phyloP scores from a whole-genome alignment of 495 filamentous ascomycete species.

The Trichoderma reesei region DNA sequence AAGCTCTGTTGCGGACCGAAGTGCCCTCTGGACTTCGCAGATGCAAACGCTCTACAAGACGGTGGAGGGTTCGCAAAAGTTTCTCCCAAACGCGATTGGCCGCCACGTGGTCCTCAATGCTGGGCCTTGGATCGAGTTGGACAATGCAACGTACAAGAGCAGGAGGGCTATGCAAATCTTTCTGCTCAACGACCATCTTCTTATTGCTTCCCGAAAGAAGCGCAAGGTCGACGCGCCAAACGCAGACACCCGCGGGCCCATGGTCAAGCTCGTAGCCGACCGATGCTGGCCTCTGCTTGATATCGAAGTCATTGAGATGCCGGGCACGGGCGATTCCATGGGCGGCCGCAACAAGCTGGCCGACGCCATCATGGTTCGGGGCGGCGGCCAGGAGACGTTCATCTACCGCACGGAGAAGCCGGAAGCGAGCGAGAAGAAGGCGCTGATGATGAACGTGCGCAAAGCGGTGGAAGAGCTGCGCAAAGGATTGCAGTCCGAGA shows the following conservation, averaged over 20 bases:
- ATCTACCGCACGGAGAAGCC: conserved; percentile 79
- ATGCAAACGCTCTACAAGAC: conserved; percentile 83
- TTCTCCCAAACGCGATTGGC: conserved; percentile 80
- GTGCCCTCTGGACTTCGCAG: conserved; percentile 88
- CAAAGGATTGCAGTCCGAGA: conserved; percentile 70
- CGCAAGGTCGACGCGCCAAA: conserved; percentile 64
- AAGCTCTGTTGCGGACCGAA: conserved; percentile 86
- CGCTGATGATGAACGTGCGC: conserved; percentile 76
- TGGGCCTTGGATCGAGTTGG: conserved; percentile 85
- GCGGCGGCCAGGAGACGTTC: conserved; percentile 79
- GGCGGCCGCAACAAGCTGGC: conserved; percentile 56
- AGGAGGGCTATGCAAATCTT: conserved; percentile 77
- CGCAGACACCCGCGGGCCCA: conserved; percentile 47
- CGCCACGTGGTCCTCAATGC: conserved; percentile 88
- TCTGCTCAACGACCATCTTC: conserved; percentile 86
- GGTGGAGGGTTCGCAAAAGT: conserved; percentile 94
- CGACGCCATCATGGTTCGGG: conserved; percentile 82
- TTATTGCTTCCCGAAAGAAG: conserved; percentile 85
- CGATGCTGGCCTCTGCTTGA: conserved; percentile 91
- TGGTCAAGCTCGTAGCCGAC: conserved; percentile 79
- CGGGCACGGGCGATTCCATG: conserved; percentile 48
- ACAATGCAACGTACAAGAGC: conserved; percentile 93
- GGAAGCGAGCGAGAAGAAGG: conserved; percentile 62
- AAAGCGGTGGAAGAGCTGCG: conserved; percentile 87
- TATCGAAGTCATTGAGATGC: conserved; percentile 84